Evolutionary conservation across 306 rosid species (phyloP).

Genomic region (Cotoneaster glaucophyllus): DNA sequence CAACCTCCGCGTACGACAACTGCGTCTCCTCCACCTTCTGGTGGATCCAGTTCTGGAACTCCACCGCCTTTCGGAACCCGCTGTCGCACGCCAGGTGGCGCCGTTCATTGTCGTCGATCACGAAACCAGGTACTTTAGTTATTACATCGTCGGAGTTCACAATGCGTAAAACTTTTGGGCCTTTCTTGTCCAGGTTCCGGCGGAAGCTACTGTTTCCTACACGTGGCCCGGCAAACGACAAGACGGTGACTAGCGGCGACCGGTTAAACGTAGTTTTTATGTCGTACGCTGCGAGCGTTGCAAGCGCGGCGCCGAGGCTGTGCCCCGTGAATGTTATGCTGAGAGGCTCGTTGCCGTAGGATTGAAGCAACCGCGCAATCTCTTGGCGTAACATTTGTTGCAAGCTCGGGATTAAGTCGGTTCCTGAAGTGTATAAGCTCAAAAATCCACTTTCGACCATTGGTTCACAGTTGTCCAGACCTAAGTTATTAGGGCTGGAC

Average conservation of each 20-base stretch:
- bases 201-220: constrained; percentile 60
- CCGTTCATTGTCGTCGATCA: constrained; percentile 13
- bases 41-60: constrained; percentile 39
- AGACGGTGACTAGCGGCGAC: constrained; percentile 50
- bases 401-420: constrained; percentile 25
- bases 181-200: constrained; percentile 32
- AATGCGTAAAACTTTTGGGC: constrained; percentile 49
- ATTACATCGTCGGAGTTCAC: constrained; percentile 64
- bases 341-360: constrained; percentile 43
- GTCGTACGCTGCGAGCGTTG: constrained; percentile 59
- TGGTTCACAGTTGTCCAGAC: neutral
- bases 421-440: constrained; percentile 60
- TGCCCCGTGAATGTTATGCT: constrained; percentile 88
- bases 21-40: constrained; percentile 43
- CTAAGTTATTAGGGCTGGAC: neutral
- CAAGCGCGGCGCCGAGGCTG: constrained; percentile 91
- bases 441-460: constrained; percentile 86
- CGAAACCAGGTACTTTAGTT: constrained; percentile 59
- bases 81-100: neutral
- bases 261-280: constrained; percentile 20
- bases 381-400: constrained; percentile 56
- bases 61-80: constrained; percentile 1
- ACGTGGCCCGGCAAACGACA: constrained; percentile 77
- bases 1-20: constrained; percentile 70
- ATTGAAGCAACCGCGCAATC: constrained; percentile 30